phyloP scores from a whole-genome alignment of 805 yeast genomes.

The Kodamaea hsintzibuensis region DNA sequence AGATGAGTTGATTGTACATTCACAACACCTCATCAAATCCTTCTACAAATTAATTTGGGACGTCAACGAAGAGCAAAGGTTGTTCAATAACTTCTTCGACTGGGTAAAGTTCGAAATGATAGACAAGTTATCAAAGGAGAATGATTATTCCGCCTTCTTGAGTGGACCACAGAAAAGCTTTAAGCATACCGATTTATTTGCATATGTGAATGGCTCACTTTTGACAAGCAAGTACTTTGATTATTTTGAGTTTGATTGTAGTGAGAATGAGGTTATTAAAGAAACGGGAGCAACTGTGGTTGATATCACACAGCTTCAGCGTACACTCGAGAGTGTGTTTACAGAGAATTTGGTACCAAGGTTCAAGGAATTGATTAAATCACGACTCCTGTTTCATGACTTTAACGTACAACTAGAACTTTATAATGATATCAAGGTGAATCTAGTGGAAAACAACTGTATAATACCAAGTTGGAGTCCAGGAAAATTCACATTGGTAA shows the following conservation, averaged over 20 bases:
- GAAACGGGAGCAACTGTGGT: neutral
- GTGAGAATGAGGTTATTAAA: constrained; percentile 13
- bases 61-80: constrained; percentile 46
- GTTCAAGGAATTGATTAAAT: constrained; percentile 8
- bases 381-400: constrained; percentile 5
- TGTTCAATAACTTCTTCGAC: constrained; percentile 44
- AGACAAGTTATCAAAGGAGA: constrained; percentile 38
- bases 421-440: constrained; percentile 6
- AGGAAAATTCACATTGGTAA: neutral
- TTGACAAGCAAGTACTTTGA: constrained; percentile 20
- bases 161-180: constrained; percentile 12
- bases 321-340: neutral
- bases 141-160: constrained; percentile 25
- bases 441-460: constrained; percentile 5
- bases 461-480: constrained; percentile 5
- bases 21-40: constrained; percentile 29
- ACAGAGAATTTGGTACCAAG: neutral
- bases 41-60: constrained; percentile 42
- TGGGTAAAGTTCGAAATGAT: constrained; percentile 44
- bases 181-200: constrained; percentile 24
- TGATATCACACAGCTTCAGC: neutral
- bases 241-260: constrained; percentile 21
- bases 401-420: constrained; percentile 1
- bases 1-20: constrained; percentile 11
- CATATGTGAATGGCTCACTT: constrained; percentile 24